These are phyloP conservation scores for Mangifera indica DNA, from an alignment of 345 rosid genomes.

Conservation along the genomic window DNA sequence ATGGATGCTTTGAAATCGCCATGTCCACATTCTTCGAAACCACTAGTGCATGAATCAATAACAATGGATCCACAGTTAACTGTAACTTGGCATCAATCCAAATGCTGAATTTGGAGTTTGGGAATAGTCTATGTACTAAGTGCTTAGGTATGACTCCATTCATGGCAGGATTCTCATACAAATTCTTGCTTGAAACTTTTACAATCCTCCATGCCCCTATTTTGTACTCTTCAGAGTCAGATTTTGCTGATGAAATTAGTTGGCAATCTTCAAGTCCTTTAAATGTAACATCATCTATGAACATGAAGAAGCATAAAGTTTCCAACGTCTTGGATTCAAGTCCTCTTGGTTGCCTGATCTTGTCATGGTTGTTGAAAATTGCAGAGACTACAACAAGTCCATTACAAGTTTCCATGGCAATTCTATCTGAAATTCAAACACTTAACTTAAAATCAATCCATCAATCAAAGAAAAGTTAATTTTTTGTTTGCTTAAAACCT, in stretches of 20 bases:
- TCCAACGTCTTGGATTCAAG: slow-evolving; percentile 66
- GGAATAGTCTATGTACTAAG: slow-evolving; percentile 75
- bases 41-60: slow-evolving; percentile 68
- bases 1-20: slow-evolving; percentile 80
- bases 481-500: slow-evolving; percentile 16
- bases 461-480: too few species aligned
- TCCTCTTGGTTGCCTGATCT: slow-evolving; percentile 77
- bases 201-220: slow-evolving; percentile 77
- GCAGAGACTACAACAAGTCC: slow-evolving; percentile 84
- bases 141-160: slow-evolving; percentile 86
- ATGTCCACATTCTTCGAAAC: slow-evolving; percentile 54
- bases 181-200: slow-evolving; percentile 32
- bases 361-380: slow-evolving; percentile 85
- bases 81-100: slow-evolving; percentile 94
- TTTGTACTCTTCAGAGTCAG: slow-evolving; percentile 22
- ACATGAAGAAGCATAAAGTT: slow-evolving; percentile 79
- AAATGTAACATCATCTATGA: slow-evolving; percentile 65
- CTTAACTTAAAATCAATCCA: too few species aligned
- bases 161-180: slow-evolving; percentile 79
- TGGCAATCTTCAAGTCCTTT: slow-evolving; percentile 44
- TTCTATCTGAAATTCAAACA: slow-evolving; percentile 46
- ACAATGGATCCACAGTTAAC: slow-evolving; percentile 71
- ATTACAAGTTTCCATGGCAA: slow-evolving; percentile 71
- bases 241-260: slow-evolving; percentile 41
- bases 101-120: slow-evolving; percentile 75